Evolutionary conservation across 768 basidiomycete genomes (phyloP).

Genomic region (Termitomyces sp.): DNA sequence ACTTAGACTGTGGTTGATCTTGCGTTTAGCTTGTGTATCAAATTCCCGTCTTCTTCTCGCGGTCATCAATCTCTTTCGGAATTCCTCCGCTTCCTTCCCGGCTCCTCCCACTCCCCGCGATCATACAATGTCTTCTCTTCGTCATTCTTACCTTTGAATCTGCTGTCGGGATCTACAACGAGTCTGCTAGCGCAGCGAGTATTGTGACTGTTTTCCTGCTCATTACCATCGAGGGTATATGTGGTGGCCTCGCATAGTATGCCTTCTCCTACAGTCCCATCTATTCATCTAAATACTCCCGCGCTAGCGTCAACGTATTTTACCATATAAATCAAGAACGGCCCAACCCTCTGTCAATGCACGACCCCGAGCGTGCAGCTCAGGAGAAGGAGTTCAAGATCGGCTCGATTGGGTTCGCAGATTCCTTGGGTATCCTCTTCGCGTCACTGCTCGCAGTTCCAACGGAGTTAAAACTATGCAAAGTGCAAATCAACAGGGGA

Average conservation of each 20-base stretch:
- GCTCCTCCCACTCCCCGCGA: conserved; percentile 63
- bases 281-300: background rate
- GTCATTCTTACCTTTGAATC: conserved; percentile 53
- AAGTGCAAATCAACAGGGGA: conserved; percentile 64
- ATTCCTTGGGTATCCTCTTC: conserved; percentile 71
- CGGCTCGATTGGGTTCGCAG: conserved; percentile 83
- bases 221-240: conserved; percentile 86
- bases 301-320: conserved; percentile 76
- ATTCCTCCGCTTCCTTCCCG: conserved; percentile 62
- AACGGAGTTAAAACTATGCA: conserved; percentile 72
- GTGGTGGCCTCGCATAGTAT: conserved; percentile 90
- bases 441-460: conserved; percentile 69
- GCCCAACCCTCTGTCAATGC: conserved; percentile 40
- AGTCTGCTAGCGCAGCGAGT: conserved; percentile 35
- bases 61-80: conserved; percentile 77
- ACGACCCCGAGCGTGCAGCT: conserved; percentile 54
- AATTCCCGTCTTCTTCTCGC: conserved; percentile 67
- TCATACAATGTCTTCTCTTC: conserved; percentile 61
- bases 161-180: conserved; percentile 52
- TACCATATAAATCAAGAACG: conserved; percentile 78
- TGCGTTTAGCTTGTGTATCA: conserved; percentile 56
- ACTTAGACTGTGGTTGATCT: background rate
- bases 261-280: conserved; percentile 24
- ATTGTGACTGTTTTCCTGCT: conserved; percentile 64
- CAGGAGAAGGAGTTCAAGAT: conserved; percentile 90